phyloP scores from a whole-genome alignment of 306 rosid genomes.

The Acacia confusa region DNA sequence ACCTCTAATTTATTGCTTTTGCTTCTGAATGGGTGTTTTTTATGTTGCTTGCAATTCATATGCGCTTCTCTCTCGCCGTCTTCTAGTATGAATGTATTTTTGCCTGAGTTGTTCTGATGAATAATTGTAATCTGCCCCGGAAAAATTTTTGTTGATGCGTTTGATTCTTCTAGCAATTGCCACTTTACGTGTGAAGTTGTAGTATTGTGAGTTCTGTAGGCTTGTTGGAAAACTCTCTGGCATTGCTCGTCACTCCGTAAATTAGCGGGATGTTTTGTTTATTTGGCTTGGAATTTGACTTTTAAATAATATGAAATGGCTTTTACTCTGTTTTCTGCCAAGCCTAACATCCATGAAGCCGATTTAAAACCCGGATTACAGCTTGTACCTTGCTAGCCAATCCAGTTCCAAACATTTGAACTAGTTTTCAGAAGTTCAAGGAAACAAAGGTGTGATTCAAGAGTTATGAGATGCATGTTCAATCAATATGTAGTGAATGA shows the following conservation, averaged over 20 bases:
- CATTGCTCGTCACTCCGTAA: neutral
- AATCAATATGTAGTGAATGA: neutral
- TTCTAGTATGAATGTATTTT: neutral
- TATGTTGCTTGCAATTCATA: neutral
- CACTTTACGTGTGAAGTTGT: neutral
- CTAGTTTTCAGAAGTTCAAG: neutral
- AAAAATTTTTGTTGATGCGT: neutral
- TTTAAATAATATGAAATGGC: neutral
- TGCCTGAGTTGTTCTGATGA: neutral
- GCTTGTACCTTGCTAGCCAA: conserved; percentile 11
- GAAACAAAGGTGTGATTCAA: neutral
- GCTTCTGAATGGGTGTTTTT: neutral
- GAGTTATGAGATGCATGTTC: neutral
- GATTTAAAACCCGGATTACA: conserved; percentile 15
- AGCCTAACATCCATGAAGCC: conserved; percentile 24
- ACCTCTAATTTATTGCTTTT: neutral
- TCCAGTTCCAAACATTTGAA: neutral
- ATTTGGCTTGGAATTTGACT: neutral
- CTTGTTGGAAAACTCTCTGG: neutral
- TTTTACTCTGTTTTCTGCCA: neutral
- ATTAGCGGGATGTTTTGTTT: neutral
- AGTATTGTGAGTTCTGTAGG: neutral
- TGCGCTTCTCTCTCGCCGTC: neutral
- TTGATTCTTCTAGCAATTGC: neutral
- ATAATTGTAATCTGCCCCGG: neutral